Evolutionary conservation across 2,329 filamentous ascomycete genomes (phyloP), one percentile per base, ranked within the genome.

Genomic region (Alternaria postmessia): DNA sequence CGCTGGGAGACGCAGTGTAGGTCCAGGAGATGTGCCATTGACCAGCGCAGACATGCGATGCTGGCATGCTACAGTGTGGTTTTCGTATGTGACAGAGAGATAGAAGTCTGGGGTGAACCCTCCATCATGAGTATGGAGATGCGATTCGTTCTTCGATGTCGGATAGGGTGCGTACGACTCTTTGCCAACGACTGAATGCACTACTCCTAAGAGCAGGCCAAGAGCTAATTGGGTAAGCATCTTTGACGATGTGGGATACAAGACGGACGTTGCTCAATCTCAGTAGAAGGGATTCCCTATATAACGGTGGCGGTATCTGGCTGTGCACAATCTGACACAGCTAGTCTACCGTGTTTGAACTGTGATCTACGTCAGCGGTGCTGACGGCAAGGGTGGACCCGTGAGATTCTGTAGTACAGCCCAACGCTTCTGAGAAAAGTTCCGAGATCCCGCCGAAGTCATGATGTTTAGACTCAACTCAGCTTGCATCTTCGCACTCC

Each of bases 1-100:
- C n/a, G 83, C 79, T 9, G 75, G 69, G 5, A 88, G 75, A 12
- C 80, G 78, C 3, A 87, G 61, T 5, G 76, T 65, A 1, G 86
- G 86, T 1, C 84, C 86, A 2, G 86, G 86, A 20, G 80, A 78
- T 0, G 83, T 83, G 39, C 83, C 84, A 65, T 88, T 87, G 61
- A 87, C 76, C 12, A 86, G 67, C 0, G 83, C 83, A 4, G 79
- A 85, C 52, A 79, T 75, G 22, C 83, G 77, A 3, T 77, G 73
- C 60, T 83, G 72, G 62, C 85, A 86, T 49, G 81, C 81, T 48
- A 83, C 72, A 0, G 76, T 73, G 39, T 83, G 72, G n/a, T 81
- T 74, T 51, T 78, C 69, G 20, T 78, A 70, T 5, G 82, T 81
- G 3, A 84, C 78, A 20, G 78, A 76, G n/a, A 87, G 79, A 20